phyloP scores from a whole-genome alignment of 768 basidiomycete genomes.

The Dentipellis fragilis region DNA sequence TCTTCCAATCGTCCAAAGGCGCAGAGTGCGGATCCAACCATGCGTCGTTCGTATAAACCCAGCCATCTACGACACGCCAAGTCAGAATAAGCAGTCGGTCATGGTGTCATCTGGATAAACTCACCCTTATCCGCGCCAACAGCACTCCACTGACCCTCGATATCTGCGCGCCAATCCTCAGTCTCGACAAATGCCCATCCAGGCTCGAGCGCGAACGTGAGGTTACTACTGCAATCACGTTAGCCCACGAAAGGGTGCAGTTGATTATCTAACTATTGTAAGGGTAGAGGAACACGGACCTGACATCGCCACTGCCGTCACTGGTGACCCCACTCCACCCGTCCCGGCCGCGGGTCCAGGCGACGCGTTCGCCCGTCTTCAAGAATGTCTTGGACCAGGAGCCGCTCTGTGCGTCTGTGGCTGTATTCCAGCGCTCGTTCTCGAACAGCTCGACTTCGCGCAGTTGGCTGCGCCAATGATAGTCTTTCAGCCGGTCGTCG shows the following conservation, averaged over 20 bases:
- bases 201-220: constrained; percentile 67
- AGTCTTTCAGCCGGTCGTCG: constrained; percentile 55
- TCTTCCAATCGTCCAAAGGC: constrained; percentile 33
- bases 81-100: constrained; percentile 3
- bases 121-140: constrained; percentile 27
- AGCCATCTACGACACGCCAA: constrained; percentile 41
- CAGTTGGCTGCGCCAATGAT: constrained; percentile 55
- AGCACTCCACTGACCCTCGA: constrained; percentile 45
- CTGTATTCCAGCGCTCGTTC: constrained; percentile 53
- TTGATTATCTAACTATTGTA: not conserved
- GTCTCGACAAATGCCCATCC: constrained; percentile 70
- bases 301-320: constrained; percentile 43
- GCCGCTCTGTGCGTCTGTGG: constrained; percentile 11
- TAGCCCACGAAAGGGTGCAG: constrained; percentile 1
- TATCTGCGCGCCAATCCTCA: constrained; percentile 69
- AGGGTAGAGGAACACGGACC: constrained; percentile 32
- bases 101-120: constrained; percentile 9
- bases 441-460: constrained; percentile 70
- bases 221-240: constrained; percentile 49
- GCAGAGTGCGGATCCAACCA: constrained; percentile 47
- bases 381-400: constrained; percentile 31
- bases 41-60: constrained; percentile 73
- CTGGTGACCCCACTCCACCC: constrained; percentile 54
- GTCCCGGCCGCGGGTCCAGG: constrained; percentile 66
- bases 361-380: constrained; percentile 35